Percentiles rank a stretch among this genome's conserved stretches.
Evolutionary conservation across 2,329 filamentous ascomycete genomes (phyloP).

Genomic region (Leptosphaerulina australis): DNA sequence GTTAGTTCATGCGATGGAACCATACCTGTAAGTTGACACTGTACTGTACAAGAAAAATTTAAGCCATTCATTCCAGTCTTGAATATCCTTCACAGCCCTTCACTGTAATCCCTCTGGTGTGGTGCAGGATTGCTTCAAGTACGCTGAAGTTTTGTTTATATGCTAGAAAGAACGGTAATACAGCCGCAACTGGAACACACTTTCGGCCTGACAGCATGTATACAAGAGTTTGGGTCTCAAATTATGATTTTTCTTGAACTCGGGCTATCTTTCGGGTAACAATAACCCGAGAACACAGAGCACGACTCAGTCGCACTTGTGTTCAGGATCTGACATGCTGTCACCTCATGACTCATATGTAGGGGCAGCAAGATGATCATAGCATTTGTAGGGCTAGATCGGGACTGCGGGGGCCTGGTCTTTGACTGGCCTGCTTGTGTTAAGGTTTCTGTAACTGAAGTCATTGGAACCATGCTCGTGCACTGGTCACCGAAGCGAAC

Average conservation of each 20-base stretch:
- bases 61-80: no score
- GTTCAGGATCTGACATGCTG: neutral
- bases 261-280: neutral
- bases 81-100: no score
- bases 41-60: no score
- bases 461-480: slow-evolving; percentile 1
- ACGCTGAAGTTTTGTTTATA: no score
- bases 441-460: neutral
- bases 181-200: neutral
- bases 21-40: no score
- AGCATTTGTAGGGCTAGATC: neutral
- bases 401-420: neutral
- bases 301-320: neutral
- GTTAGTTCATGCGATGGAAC: no score
- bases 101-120: no score
- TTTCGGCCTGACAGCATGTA: neutral
- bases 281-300: neutral
- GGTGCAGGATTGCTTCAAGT: no score
- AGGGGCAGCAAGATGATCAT: neutral
- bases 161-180: no score
- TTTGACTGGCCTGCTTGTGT: neutral
- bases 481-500: slow-evolving; percentile 1
- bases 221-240: neutral
- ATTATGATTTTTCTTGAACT: neutral
- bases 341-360: neutral